Evolutionary conservation across 2,329 filamentous ascomycete genomes (phyloP).

Genomic region (Fusarium piperis): DNA sequence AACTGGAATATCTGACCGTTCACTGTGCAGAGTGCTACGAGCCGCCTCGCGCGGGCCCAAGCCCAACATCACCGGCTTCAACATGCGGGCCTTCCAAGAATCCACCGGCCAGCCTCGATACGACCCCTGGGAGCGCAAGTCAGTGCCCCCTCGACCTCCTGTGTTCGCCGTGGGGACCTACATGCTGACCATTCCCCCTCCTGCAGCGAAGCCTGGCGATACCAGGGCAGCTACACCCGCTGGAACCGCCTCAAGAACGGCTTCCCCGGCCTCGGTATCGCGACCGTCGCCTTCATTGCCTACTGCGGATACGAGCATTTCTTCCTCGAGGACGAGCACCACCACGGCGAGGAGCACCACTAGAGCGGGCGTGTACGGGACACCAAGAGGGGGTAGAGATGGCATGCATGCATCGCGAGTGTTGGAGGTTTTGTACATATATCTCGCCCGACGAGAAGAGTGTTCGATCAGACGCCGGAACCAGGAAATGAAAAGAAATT

Average conservation of each 20-base stretch:
- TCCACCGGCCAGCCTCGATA: conserved; percentile 71
- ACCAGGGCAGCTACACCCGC: conserved; percentile 86
- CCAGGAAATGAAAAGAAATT: conserved; percentile 33
- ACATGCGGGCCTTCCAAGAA: conserved; percentile 81
- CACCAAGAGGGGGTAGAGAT: conserved; percentile 14
- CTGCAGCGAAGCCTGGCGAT: conserved; percentile 93
- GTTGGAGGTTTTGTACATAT: conserved; percentile 40
- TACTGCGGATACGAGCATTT: conserved; percentile 93
- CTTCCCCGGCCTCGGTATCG: conserved; percentile 93
- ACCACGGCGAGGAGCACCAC: conserved; percentile 65
- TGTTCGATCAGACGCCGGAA: conserved; percentile 31
- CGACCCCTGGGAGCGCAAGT: conserved; percentile 75
- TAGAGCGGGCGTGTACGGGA: conserved; percentile 47
- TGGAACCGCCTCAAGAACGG: conserved; percentile 87
- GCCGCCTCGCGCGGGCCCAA: conserved; percentile 62
- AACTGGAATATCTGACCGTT: conserved; percentile 25
- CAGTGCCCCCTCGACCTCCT: conserved; percentile 47
- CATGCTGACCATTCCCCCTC: conserved; percentile 13
- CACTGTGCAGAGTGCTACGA: conserved; percentile 55
- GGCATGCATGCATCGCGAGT: conserved; percentile 16
- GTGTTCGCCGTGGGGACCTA: neutral
- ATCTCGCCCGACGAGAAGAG: conserved; percentile 26
- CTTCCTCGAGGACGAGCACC: conserved; percentile 80
- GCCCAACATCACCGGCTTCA: conserved; percentile 91
- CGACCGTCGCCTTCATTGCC: conserved; percentile 86